These are phyloP conservation scores for Seiridium unicorne DNA, from an alignment of 2,329 filamentous ascomycete species.

Conservation along the genomic window DNA sequence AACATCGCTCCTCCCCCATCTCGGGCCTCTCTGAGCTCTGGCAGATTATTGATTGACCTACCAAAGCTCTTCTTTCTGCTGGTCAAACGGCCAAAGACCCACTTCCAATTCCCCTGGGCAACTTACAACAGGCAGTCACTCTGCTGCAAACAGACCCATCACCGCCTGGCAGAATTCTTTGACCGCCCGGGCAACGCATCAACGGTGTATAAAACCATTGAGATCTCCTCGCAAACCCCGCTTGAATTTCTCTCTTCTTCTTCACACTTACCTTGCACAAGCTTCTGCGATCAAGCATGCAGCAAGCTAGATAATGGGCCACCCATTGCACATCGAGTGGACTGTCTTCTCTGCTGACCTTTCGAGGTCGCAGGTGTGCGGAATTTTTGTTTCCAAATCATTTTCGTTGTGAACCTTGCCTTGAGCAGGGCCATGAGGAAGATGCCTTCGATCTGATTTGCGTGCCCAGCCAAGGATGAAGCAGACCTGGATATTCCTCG, in stretches of 20 bases:
- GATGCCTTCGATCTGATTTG: neutral
- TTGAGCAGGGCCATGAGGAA: slow-evolving; percentile 3
- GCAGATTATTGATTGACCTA: no score
- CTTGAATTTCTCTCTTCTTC: neutral
- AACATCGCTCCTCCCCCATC: no score
- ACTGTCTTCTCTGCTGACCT: neutral
- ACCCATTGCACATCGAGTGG: neutral
- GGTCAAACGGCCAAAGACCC: no score
- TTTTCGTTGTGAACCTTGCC: neutral
- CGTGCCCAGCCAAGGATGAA: neutral
- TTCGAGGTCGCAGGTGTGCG: neutral
- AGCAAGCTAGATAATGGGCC: neutral
- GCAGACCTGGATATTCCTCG: neutral
- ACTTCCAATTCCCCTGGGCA: no score
- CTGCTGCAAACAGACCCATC: neutral
- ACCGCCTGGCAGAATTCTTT: slow-evolving; percentile 1
- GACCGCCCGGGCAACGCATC: no score
- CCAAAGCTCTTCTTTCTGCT: no score
- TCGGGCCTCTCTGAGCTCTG: no score
- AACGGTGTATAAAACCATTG: neutral
- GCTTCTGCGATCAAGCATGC: neutral
- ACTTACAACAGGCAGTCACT: neutral
- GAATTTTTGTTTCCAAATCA: slow-evolving; percentile 4
- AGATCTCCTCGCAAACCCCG: neutral
- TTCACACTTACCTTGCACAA: slow-evolving; percentile 3